A percentile compares a stretch with the other conserved stretches of the same genome.
These are phyloP conservation scores for Dothiorella sarmentorum DNA, from an alignment of 2,329 filamentous ascomycete genomes.

Conservation along the genomic window DNA sequence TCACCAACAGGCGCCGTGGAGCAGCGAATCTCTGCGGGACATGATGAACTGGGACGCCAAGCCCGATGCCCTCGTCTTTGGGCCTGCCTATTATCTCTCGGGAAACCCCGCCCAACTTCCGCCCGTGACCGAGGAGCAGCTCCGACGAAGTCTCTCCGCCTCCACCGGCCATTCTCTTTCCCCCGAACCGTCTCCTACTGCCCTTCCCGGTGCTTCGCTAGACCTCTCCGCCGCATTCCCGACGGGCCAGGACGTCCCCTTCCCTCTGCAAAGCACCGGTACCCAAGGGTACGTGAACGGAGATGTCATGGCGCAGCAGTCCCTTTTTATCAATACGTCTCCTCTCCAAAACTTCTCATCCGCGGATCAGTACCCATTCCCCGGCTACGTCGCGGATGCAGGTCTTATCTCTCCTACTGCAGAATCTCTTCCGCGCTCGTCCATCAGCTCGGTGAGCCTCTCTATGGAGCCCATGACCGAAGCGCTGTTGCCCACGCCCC, in stretches of 20 bases:
- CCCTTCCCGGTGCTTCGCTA: background rate
- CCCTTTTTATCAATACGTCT: conserved; percentile 15
- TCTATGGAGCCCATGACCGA: conserved; percentile 7
- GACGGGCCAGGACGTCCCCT: conserved; percentile 3
- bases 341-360: background rate
- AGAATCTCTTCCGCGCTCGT: background rate
- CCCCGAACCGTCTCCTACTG: conserved; percentile 6
- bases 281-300: background rate
- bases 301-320: background rate
- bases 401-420: background rate
- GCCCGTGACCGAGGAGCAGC: conserved; percentile 11
- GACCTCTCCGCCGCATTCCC: conserved; percentile 5
- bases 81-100: conserved; percentile 4
- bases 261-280: background rate
- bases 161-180: conserved; percentile 13
- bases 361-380: conserved; percentile 4
- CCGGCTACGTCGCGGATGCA: background rate
- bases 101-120: background rate
- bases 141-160: conserved; percentile 11
- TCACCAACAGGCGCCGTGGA: conserved; percentile 8
- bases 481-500: background rate
- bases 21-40: conserved; percentile 1
- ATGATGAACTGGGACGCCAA: conserved; percentile 14
- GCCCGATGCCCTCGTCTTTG: conserved; percentile 11
- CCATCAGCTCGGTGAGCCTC: background rate